Base-by-base conservation (phyloP, 148 eudicot species). In the Suaeda aralocaspica region DNA sequence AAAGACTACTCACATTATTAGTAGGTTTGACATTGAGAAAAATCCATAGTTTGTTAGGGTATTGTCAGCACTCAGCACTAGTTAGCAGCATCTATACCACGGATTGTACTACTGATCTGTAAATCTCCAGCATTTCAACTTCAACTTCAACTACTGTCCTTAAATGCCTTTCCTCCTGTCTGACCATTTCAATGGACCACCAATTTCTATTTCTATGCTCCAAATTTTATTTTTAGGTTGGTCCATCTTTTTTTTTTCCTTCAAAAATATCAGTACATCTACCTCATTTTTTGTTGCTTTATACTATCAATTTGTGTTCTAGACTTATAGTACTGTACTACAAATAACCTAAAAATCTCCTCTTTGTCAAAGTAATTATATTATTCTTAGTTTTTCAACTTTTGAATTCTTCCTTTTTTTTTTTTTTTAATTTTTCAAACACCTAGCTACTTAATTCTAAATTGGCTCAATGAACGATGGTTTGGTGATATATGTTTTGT, bases 141-240 rank as follows among this genome's bases (percentile, higher is more conserved):
- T 36, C 34, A 26, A 21, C 60, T 63, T 62, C 60, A 63, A 62
- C 68, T 41, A 62, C 75, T 63, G 68, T 24, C 24, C 69, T 64
- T 64, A 64, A 64, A 53, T 53, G 30, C 52, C 39, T 15, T 21
- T 26, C 22, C 29, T 18, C 36, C 29, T 13, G 2, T 71, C 14
- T 60, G 31, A 56, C 61, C 59, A 30, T 14, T 30, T 33, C 45
- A 12, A 49, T 60, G 67, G 67, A 49, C 74, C 74, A 50, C 16
- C 74, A 34, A 60, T 9, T 28, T 68, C 46, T 45, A 60, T 9
- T 28, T 68, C 46, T 36, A 51, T 5, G 31, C 11, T 18, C 9
- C 25, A 0, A 13, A 10, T 12, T 19, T 33, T 49, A 1, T 59
- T 49, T 31, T 30, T 42, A 5, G 51, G n/a, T n/a, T n/a, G 39